Evolutionary conservation across 768 basidiomycete species (phyloP).

Genomic region (Boletus insuetus): DNA sequence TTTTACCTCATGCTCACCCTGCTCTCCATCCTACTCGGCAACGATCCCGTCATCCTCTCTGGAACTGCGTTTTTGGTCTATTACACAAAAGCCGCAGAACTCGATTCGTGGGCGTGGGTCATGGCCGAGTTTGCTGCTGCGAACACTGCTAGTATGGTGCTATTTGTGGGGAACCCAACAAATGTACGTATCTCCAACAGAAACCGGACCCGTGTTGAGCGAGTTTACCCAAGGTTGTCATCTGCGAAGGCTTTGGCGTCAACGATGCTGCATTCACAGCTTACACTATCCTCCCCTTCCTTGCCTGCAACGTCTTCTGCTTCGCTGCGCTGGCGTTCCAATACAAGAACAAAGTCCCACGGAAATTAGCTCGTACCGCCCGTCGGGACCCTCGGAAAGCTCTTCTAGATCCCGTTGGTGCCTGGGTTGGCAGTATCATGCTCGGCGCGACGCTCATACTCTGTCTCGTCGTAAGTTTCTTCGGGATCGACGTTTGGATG

Average conservation of each 20-base stretch:
- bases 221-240: conserved; percentile 48
- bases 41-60: conserved; percentile 90
- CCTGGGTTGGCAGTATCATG: conserved; percentile 67
- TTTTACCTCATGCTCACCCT: conserved; percentile 83
- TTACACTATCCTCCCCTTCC: conserved; percentile 79
- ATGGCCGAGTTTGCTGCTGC: conserved; percentile 77
- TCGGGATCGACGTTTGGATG: conserved; percentile 79
- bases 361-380: conserved; percentile 36
- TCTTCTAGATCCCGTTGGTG: conserved; percentile 72
- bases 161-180: conserved; percentile 89
- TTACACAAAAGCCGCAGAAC: conserved; percentile 60
- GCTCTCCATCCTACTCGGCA: conserved; percentile 80
- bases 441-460: conserved; percentile 68
- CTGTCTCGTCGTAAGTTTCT: conserved; percentile 73
- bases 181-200: conserved; percentile 44
- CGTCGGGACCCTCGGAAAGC: conserved; percentile 54
- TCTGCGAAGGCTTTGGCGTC: conserved; percentile 81
- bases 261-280: conserved; percentile 79
- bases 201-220: neutral
- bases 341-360: conserved; percentile 57
- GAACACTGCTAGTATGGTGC: conserved; percentile 71
- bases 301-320: conserved; percentile 64
- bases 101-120: conserved; percentile 62
- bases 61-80: conserved; percentile 91
- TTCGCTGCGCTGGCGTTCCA: conserved; percentile 56